phyloP scores from a whole-genome alignment of 1,139 yeast species.

The Yamadazyma songkhlaensis region DNA sequence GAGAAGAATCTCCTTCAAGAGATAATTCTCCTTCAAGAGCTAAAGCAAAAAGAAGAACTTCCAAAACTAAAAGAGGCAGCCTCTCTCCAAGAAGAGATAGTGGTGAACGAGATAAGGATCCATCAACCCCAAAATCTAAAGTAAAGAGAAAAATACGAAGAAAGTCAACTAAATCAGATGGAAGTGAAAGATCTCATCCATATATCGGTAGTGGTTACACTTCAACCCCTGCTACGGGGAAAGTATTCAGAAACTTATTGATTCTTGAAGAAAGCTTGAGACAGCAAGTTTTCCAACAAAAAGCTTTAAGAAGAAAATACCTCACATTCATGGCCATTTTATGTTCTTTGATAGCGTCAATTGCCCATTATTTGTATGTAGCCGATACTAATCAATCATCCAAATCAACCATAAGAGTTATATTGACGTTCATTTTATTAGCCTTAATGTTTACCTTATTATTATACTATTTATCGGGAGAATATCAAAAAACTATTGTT shows the following conservation, averaged over 20 bases:
- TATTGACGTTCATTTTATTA: slow-evolving; percentile 59
- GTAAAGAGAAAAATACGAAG: slow-evolving; percentile 27
- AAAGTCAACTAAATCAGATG: slow-evolving; percentile 28
- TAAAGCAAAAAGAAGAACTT: slow-evolving; percentile 7
- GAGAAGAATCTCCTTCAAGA: slow-evolving; percentile 10
- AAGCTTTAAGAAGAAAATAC: slow-evolving; percentile 68
- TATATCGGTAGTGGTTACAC: slow-evolving; percentile 37
- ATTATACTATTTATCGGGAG: slow-evolving; percentile 84
- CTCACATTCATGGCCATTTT: slow-evolving; percentile 62
- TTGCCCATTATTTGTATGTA: slow-evolving; percentile 40
- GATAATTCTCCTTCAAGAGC: slow-evolving; percentile 9
- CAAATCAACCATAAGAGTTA: slow-evolving; percentile 29
- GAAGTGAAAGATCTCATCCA: slow-evolving; percentile 23
- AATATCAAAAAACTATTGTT: slow-evolving; percentile 80
- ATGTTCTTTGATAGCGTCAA: slow-evolving; percentile 40
- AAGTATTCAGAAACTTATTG: slow-evolving; percentile 73
- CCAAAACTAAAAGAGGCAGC: slow-evolving; percentile 8
- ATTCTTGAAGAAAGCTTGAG: slow-evolving; percentile 83
- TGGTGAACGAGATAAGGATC: background rate
- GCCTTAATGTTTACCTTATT: slow-evolving; percentile 69
- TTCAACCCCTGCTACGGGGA: slow-evolving; percentile 59
- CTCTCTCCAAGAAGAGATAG: slow-evolving; percentile 11
- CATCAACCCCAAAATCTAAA: slow-evolving; percentile 17
- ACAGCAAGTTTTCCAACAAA: slow-evolving; percentile 73
- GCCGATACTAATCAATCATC: slow-evolving; percentile 26